Conservation (phyloP, 73 alveolate species). For the Symbiodinium natans region DNA sequence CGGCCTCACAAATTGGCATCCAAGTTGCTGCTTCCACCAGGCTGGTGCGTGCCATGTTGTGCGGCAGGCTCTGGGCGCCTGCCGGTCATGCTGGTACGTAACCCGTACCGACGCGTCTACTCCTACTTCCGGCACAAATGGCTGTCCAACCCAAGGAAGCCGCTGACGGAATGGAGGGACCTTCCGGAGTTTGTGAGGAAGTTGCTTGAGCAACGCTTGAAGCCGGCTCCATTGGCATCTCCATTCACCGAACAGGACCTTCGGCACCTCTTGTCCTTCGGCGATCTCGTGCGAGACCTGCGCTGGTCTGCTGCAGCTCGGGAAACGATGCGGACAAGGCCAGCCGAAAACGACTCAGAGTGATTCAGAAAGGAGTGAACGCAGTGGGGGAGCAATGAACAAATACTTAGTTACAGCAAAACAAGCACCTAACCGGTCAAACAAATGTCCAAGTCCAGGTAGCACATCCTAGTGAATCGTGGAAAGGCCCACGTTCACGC, state of each 20-base stretch:
- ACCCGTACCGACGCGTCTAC: constrained; percentile 13
- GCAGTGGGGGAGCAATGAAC: too few species aligned
- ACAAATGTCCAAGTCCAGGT: too few species aligned
- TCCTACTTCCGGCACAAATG: constrained; percentile 10
- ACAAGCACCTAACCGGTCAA: too few species aligned
- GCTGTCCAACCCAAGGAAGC: constrained; percentile 2
- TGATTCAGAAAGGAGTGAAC: too few species aligned
- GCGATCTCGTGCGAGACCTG: neutral
- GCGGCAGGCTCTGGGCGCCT: constrained; percentile 32
- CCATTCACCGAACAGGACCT: neutral
- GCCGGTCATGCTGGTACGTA: constrained; percentile 11
- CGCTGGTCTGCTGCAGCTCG: constrained; percentile 20
- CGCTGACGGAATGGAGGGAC: neutral
- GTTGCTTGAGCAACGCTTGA: neutral
- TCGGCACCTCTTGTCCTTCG: neutral
- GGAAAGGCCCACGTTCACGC: too few species aligned
- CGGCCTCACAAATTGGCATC: neutral
- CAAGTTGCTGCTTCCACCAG: constrained; percentile 24
- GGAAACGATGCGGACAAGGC: neutral
- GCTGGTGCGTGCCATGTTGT: constrained; percentile 38
- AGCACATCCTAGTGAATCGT: too few species aligned
- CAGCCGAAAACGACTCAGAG: too few species aligned
- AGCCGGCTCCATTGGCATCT: neutral
- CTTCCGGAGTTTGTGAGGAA: neutral
- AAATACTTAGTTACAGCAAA: too few species aligned